Evolutionary conservation across 805 yeast species (phyloP), one percentile per base, ranked within the genome.

Genomic region (Candida sakaeoensis): DNA sequence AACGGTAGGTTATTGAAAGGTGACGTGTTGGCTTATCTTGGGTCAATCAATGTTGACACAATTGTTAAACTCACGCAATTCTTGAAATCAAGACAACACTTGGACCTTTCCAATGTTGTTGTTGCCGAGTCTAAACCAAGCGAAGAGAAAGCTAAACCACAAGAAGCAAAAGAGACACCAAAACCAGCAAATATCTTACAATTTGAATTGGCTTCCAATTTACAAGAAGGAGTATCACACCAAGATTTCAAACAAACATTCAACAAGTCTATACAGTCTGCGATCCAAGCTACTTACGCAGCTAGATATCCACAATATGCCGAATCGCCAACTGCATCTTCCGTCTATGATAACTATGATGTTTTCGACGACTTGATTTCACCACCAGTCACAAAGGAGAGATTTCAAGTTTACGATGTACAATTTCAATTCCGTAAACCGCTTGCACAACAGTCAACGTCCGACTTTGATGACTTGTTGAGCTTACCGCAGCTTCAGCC

Each of bases 1-100:
- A 74, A 80, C 41, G 98, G 98, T 8, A 75, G 95, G 54, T 58
- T 91, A 29, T 71, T 91, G 47, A 86, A 85, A 64, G 98, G 98
- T 47, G 99, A 91, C 60, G 91, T 90, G 1, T 71, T 90, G 48
- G 93, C 95, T 0, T 80, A 77, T 56, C 54, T 90, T 38, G 97
- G 98, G 21, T 62, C 75, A 45, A 84, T 90, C 39, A 62, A 86
- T 8, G 52, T 66, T 27, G 79, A 75, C 7, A 63, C 82, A 5
- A 79, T 80, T 17, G 52, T 61, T 14, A 58, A 64, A 15, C 70
- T 90, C 42, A 69, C 85, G 5, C 63, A 75, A 22, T 81, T 68
- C 54, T 61, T 90, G 47, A 67, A 74, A 37, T 60, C 71, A 24
- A 74, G 74, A 47, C 74, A 76, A 46, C 81, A 77, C 51, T 67